Base-by-base conservation (phyloP, 2,329 filamentous ascomycete genomes). In the Aspergillus pseudotamarii region DNA sequence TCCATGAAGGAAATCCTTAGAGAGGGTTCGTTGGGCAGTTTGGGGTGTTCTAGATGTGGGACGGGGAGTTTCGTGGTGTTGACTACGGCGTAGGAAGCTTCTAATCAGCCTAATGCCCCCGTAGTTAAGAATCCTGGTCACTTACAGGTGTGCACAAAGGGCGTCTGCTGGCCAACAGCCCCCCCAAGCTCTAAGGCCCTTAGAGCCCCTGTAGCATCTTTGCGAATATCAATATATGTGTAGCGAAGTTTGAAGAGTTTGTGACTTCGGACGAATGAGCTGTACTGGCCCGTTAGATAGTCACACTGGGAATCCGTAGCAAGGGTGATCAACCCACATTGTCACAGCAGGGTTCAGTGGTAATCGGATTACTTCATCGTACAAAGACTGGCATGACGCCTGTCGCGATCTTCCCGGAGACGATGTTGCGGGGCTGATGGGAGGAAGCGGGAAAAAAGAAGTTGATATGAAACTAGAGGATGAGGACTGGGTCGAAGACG, bases 1-100 rank as follows among this genome's bases (percentile, higher is more conserved):
- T 80, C 79, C 21, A 81, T 71, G 58, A 81, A 81, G 2, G 78
- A 79, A 10, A 81, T 71, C 30, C 78, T 74, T 6, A 78, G 73
- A 4, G 78, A 75, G 21, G 68, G 71, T 34, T 77, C 73, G 19
- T 70, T 67, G 12, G 70, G 69, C 16, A 75, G 69, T 63, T 77
- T 78, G 1, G 79, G 79, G 60, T 80, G 77, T 64, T 81, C 79
- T 48, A 81, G 68, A 60, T 81, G 79, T 16, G 79, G 79, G 28
- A 81, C 75, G 8, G 79, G 79, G 9, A 77, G 65, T 66, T 73
- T 76, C 2, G 73, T 76, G 38, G 74, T 74, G 8, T 75, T 70
- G 61, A 81, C 78, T 79, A 62, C 43, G 14, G 19, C 41, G 23
- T 14, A 62, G 59, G 19, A 63, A 26, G 26, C 54, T n/a, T 11